Base-by-base conservation (phyloP, 805 yeast genomes). In the Saturnispora halmiae region DNA sequence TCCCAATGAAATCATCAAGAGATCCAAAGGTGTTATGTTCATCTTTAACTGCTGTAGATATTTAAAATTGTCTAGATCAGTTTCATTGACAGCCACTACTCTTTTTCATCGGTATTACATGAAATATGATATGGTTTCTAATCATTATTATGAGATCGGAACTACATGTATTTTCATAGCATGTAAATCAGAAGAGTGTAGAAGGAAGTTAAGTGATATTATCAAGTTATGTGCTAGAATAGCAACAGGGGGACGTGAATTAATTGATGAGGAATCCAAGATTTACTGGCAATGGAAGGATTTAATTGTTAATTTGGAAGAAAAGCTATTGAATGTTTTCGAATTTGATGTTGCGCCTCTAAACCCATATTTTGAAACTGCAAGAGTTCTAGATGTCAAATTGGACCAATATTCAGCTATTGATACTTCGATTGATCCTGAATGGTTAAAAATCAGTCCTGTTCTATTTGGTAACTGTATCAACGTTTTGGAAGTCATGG, bases 271-370 rank as follows among this genome's bases (percentile, higher is more conserved):
- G 52, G 72, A 64, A 46, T 61, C 63, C 19, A 67, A 63, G 54
- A 75, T 65, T 34, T 74, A 63, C 47, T 66, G 70, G 70, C 62
- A 64, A 51, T 76, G 72, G 79, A 60, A 63, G 46, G 79, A 67
- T 46, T 58, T 58, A 13, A 62, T 74, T 25, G 60, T 65, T 10
- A 63, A 51, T 55, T 61, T 63, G 33, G 82, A 67, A 42, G 75
- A 62, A 52, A 54, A 63, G 49, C 58, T 65, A 42, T 62, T 66
- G 38, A 73, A 65, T 46, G 62, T 65, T 1, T 46, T 66, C 7
- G 70, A 72, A 48, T 76, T 68, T 49, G 80, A 74, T 48, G 61
- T 73, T 38, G 59, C 59, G 1, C 60, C 66, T 5, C 57, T 58
- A 14, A 61, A 65, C 14, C 75, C 75, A 4, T 67, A 69, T 46